phyloP scores from a whole-genome alignment of 257 asterid species.

The Nicotiana attenuata region DNA sequence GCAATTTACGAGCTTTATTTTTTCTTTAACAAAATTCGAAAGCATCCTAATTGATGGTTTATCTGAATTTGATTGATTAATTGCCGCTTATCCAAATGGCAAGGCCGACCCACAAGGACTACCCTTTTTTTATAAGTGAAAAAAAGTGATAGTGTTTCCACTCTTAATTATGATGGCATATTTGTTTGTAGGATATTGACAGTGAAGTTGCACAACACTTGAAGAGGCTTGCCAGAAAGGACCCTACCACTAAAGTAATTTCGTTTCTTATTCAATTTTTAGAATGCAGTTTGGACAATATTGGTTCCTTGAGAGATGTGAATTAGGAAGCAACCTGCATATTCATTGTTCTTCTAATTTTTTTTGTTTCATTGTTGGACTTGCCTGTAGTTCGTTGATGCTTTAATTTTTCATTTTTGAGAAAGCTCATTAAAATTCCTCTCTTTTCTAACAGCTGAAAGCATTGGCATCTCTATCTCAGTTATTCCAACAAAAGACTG shows the following conservation, averaged over 20 bases:
- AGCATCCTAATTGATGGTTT: neutral
- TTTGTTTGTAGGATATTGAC: slow-evolving; percentile 58
- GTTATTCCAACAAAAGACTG: slow-evolving; percentile 61
- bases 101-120: neutral
- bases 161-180: slow-evolving; percentile 6
- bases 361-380: neutral
- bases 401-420: slow-evolving; percentile 12
- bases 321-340: neutral
- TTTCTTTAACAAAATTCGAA: neutral
- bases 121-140: neutral
- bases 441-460: slow-evolving; percentile 62
- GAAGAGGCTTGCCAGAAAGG: slow-evolving; percentile 92
- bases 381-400: neutral
- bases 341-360: neutral
- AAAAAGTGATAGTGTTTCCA: neutral
- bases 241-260: slow-evolving; percentile 85
- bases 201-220: slow-evolving; percentile 84
- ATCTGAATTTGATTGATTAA: neutral
- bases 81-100: neutral
- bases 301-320: neutral
- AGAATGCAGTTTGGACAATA: neutral
- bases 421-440: slow-evolving; percentile 16
- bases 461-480: slow-evolving; percentile 77
- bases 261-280: neutral
- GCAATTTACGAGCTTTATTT: neutral